Percentiles rank a stretch among this genome's conserved stretches.
These are phyloP conservation scores for Nicotiana obtusifolia DNA, from an alignment of 257 asterid species.

Conservation along the genomic window DNA sequence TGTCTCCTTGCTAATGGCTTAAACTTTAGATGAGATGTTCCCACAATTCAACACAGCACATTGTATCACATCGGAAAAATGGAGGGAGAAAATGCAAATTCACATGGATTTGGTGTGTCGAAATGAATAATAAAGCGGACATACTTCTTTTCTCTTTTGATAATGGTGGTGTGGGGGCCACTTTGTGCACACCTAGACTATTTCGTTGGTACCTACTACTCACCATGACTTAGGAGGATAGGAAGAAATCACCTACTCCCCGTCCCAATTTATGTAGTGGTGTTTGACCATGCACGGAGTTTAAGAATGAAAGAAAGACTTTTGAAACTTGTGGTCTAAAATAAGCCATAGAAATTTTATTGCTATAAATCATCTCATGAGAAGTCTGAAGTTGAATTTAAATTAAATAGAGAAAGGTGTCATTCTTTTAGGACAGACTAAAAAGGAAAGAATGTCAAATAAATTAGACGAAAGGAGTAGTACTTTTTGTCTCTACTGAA, in stretches of 20 bases:
- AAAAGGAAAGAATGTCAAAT: too few species aligned
- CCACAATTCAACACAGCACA: neutral
- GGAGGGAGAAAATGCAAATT: neutral
- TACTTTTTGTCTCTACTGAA: neutral
- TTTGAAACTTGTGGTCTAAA: too few species aligned
- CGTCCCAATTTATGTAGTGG: too few species aligned
- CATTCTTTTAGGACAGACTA: too few species aligned
- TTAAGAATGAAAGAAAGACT: too few species aligned
- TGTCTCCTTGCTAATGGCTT: neutral
- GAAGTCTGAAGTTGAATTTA: too few species aligned
- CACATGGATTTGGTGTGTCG: neutral
- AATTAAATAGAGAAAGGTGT: too few species aligned
- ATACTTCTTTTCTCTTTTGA: neutral
- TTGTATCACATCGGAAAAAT: neutral
- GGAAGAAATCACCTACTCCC: neutral
- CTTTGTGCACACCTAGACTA: neutral
- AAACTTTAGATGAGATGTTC: neutral
- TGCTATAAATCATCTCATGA: too few species aligned
- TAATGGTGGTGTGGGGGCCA: neutral
- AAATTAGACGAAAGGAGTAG: too few species aligned
- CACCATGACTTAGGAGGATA: neutral
- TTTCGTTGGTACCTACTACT: neutral
- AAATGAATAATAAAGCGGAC: neutral
- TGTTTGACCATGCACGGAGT: too few species aligned
- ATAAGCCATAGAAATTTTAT: too few species aligned